These are phyloP conservation scores for Plasmodium knowlesi DNA, from an alignment of 169 alveolate species.

Conservation along the genomic window DNA sequence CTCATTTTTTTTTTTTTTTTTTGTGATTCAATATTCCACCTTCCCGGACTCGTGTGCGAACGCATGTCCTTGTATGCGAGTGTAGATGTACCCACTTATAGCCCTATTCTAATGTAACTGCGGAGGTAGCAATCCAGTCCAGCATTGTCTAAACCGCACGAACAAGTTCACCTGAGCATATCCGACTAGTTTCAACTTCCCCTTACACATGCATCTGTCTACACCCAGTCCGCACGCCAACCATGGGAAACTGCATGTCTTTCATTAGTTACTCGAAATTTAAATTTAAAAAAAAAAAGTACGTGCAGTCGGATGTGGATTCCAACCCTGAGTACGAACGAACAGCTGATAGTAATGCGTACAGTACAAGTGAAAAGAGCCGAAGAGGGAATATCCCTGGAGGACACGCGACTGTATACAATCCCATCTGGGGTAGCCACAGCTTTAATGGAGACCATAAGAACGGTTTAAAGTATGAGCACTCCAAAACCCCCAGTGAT, in stretches of 20 bases:
- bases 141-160: background rate
- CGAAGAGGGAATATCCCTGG: background rate
- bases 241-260: conserved; percentile 64
- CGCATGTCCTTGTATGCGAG: background rate
- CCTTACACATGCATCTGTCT: background rate
- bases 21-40: background rate
- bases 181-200: background rate
- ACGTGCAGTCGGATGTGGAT: background rate
- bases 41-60: background rate
- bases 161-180: background rate
- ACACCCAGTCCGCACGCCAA: background rate
- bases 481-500: background rate
- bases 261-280: conserved; percentile 35
- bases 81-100: background rate
- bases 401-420: background rate
- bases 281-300: conserved; percentile 13
- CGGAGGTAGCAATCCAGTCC: background rate
- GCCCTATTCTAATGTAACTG: background rate
- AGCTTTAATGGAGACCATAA: background rate
- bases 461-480: background rate
- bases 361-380: background rate
- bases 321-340: background rate
- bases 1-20: background rate
- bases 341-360: background rate
- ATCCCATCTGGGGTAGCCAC: background rate